Evolutionary conservation across 2,329 filamentous ascomycete genomes (phyloP), one percentile per base, ranked within the genome.

Genomic region (Clathrospora elynae): DNA sequence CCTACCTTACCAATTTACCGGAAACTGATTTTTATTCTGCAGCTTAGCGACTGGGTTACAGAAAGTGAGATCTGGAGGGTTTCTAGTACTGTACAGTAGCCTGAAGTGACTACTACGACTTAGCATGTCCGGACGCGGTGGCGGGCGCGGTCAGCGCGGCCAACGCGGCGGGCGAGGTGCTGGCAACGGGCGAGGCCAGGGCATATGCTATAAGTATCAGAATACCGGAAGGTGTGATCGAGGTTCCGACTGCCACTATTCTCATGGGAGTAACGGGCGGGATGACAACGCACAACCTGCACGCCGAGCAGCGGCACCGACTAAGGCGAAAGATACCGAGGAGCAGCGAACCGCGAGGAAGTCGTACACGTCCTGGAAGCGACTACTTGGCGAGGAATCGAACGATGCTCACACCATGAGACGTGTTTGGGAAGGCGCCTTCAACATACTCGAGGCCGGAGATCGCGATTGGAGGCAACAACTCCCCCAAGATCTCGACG

Each of bases 381-480:
- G 51, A 17, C 39, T 52, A 7, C 53, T 70, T 24, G 57, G 56
- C 23, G 55, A 57, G 8, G 16, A 36, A 6, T 36, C 56, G 9
- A 49, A 49, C 11, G 46, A 65, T 22, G 26, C 33, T 1, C 42
- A 30, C 11, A 56, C 31, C 6, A 62, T 60, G 46, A 33, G 47
- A 26, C 49, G 39, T 1, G 41, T 68, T 5, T 70, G 67, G 67
- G 39, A 53, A 33, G 57, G 55, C 18, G 64, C 64, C 12, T 30
- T 65, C 5, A 39, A 25, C 1, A 62, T 68, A 16, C 47, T 70
- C 2, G 40, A 67, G 18, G 51, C 46, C 18, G 55, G 56, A 11
- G 61, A 67, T 18, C 53, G 58, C 31, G 65, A 70, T 8, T 64
- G 53, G 55, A 53, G 56, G 10, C 67, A 70, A 29, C 57, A 58